These are phyloP conservation scores for Euphrasia arctica DNA, from an alignment of 305 asterid species.

Conservation along the genomic window DNA sequence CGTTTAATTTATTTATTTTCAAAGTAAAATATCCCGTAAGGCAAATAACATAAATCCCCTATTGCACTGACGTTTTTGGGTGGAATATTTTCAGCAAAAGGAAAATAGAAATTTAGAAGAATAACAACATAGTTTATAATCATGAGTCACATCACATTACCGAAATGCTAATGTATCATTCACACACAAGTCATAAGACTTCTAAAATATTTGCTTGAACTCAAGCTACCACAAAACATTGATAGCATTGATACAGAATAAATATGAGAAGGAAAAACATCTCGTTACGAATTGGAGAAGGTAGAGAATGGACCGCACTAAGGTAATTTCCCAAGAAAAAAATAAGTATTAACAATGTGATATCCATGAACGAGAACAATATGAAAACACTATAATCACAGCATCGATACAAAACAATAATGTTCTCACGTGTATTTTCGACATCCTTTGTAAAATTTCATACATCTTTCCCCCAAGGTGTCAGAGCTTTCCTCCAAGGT, in stretches of 20 bases:
- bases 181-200: no score
- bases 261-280: not conserved
- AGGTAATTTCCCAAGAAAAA: constrained; percentile 9
- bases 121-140: not conserved
- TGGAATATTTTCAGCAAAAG: not conserved
- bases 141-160: not conserved
- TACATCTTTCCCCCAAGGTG: constrained; percentile 85
- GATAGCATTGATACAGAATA: constrained; percentile 6
- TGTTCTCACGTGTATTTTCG: constrained; percentile 94
- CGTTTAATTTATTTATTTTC: not conserved
- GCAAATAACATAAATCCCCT: not conserved
- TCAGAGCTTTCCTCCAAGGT: constrained; percentile 95
- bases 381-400: not conserved
- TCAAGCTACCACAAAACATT: constrained; percentile 2
- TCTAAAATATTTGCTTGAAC: not conserved
- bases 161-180: not conserved
- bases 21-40: not conserved
- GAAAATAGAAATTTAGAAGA: not conserved
- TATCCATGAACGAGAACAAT: not conserved
- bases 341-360: no score
- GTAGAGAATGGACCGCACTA: constrained; percentile 2
- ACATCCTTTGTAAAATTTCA: constrained; percentile 96
- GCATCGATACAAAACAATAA: constrained; percentile 18
- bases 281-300: not conserved
- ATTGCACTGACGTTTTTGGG: not conserved